Percentiles rank a stretch among this genome's conserved stretches.
These are phyloP conservation scores for Pichia thaimueangensis DNA, from an alignment of 805 yeast species.

Conservation along the genomic window DNA sequence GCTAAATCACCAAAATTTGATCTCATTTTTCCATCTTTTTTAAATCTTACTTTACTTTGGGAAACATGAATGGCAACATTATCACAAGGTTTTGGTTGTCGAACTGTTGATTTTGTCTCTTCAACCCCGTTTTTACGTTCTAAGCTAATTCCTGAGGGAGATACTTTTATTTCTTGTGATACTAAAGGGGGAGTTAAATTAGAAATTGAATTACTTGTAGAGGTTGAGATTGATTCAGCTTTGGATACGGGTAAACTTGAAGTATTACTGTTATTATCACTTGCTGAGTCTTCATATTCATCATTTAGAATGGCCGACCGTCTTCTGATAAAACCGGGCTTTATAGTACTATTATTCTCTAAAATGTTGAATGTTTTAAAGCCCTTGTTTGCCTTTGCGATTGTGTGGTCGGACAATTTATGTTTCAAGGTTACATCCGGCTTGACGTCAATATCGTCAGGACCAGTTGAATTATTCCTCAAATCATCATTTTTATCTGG, in stretches of 20 bases:
- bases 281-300: conserved; percentile 19
- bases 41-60: conserved; percentile 16
- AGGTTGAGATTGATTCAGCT: not conserved
- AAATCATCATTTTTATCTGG: conserved; percentile 1
- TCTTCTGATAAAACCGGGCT: conserved; percentile 9
- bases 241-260: not conserved
- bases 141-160: not conserved
- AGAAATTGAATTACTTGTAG: no score
- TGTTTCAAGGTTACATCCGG: not conserved
- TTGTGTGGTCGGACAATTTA: conserved; percentile 1
- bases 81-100: not conserved
- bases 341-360: not conserved
- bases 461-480: no score
- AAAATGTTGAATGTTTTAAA: conserved; percentile 7
- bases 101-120: not conserved
- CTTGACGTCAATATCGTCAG: not conserved
- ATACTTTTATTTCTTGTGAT: not conserved
- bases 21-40: conserved; percentile 32
- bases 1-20: conserved; percentile 52
- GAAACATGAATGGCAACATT: conserved; percentile 2
- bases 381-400: not conserved
- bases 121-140: not conserved
- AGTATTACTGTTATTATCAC: not conserved
- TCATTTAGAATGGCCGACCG: conserved; percentile 19
- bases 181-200: not conserved